Percentiles rank a stretch among this genome's conserved stretches.
Evolutionary conservation across 2,329 filamentous ascomycete genomes (phyloP).

Genomic region (Phyllosticta citriasiana): DNA sequence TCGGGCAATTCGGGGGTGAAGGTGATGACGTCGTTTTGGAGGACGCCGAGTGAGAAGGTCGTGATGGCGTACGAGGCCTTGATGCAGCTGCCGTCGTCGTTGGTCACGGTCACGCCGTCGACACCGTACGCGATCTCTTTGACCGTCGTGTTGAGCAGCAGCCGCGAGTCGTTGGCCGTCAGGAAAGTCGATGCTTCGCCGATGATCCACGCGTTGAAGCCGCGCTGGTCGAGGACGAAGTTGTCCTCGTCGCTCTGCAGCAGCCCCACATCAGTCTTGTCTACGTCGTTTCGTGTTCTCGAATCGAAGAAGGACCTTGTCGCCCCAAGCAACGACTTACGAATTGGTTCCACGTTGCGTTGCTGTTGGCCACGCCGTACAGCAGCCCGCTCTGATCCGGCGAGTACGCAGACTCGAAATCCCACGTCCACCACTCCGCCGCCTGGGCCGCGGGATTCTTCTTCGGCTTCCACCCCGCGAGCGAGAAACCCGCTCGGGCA

Average conservation of each 20-base stretch:
- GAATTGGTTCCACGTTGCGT: conserved; percentile 53
- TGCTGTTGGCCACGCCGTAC: conserved; percentile 47
- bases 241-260: conserved; percentile 44
- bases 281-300: no score
- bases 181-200: conserved; percentile 51
- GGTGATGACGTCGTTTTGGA: conserved; percentile 50
- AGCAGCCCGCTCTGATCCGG: conserved; percentile 48
- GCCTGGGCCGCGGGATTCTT: conserved; percentile 47
- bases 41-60: conserved; percentile 59
- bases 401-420: conserved; percentile 50
- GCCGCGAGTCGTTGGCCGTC: conserved; percentile 41
- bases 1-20: conserved; percentile 50
- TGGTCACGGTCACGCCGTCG: conserved; percentile 44
- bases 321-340: neutral
- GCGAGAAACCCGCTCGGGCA: conserved; percentile 46
- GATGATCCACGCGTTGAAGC: conserved; percentile 49
- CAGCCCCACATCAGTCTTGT: no score
- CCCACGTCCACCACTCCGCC: conserved; percentile 47
- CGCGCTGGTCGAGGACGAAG: conserved; percentile 51
- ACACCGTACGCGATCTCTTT: conserved; percentile 44
- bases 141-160: conserved; percentile 50
- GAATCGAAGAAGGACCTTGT: no score
- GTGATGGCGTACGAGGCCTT: conserved; percentile 53
- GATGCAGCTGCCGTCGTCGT: conserved; percentile 46
- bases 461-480: conserved; percentile 54